A percentile compares a stretch with the other conserved stretches of the same genome.
Conservation (phyloP, 2,329 filamentous ascomycete genomes). For the Neonectria neomacrospora region DNA sequence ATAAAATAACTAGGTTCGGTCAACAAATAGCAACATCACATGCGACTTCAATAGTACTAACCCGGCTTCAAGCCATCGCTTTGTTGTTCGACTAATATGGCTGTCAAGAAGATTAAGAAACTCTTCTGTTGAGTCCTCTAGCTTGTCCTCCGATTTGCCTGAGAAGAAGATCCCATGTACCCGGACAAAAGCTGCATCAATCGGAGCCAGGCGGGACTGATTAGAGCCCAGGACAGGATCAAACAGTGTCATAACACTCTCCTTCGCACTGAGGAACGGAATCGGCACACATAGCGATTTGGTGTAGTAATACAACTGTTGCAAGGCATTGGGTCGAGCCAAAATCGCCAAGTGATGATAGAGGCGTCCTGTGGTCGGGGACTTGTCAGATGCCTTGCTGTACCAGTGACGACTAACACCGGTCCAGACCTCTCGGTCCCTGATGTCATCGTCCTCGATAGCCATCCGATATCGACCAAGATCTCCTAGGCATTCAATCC, state of each 20-base stretch:
- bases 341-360: slow-evolving; percentile 91
- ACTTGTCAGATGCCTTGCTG: slow-evolving; percentile 79
- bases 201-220: slow-evolving; percentile 46
- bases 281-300: slow-evolving; percentile 76
- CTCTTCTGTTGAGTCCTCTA: slow-evolving; percentile 56
- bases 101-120: slow-evolving; percentile 66
- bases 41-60: slow-evolving; percentile 28
- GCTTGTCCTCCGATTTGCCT: slow-evolving; percentile 57
- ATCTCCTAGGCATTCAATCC: slow-evolving; percentile 94
- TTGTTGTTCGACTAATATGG: slow-evolving; percentile 63
- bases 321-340: slow-evolving; percentile 73
- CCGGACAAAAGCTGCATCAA: slow-evolving; percentile 72
- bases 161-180: slow-evolving; percentile 74
- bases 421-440: slow-evolving; percentile 84
- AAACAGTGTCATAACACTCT: slow-evolving; percentile 77
- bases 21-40: not conserved
- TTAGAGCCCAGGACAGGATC: slow-evolving; percentile 63
- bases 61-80: slow-evolving; percentile 64
- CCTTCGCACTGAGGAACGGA: slow-evolving; percentile 74
- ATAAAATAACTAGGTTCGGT: slow-evolving; percentile 46
- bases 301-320: slow-evolving; percentile 78
- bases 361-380: slow-evolving; percentile 78
- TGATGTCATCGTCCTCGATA: slow-evolving; percentile 83
- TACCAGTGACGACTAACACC: slow-evolving; percentile 87
- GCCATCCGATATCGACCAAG: slow-evolving; percentile 88